Conservation (phyloP, 2,329 filamentous ascomycete species). For the Parastagonospora nodorum region DNA sequence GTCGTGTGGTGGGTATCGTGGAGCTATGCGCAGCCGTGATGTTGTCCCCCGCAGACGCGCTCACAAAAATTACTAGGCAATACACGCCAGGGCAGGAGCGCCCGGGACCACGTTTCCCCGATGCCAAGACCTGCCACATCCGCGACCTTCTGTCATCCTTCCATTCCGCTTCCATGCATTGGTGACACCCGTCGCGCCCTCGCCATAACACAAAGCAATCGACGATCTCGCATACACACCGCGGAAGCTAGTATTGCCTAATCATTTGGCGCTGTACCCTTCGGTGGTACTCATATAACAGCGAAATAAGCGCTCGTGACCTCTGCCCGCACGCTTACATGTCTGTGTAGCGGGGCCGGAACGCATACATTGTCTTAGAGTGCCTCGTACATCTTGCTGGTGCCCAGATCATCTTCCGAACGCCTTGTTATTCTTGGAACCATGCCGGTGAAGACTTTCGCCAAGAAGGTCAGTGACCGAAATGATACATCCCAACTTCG, state of each 20-base stretch:
- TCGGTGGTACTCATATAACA: neutral
- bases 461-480: slow-evolving; percentile 39
- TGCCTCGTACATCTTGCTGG: neutral
- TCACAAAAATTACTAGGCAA: slow-evolving; percentile 36
- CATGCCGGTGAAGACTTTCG: slow-evolving; percentile 43
- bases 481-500: slow-evolving; percentile 3
- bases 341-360: neutral
- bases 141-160: slow-evolving; percentile 20
- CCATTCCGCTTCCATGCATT: slow-evolving; percentile 36
- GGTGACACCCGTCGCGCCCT: slow-evolving; percentile 23
- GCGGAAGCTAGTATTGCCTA: neutral
- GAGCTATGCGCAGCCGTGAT: slow-evolving; percentile 29
- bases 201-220: slow-evolving; percentile 3
- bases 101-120: slow-evolving; percentile 19
- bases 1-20: slow-evolving; percentile 15
- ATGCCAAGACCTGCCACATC: slow-evolving; percentile 5
- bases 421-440: slow-evolving; percentile 7
- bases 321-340: slow-evolving; percentile 2
- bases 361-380: neutral
- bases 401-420: neutral
- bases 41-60: slow-evolving; percentile 36
- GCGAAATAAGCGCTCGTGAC: slow-evolving; percentile 9
- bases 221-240: neutral
- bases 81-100: slow-evolving; percentile 12
- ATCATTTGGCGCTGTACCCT: neutral